Conservation (phyloP, 2,329 filamentous ascomycete genomes). For the Clonostachys sp. region DNA sequence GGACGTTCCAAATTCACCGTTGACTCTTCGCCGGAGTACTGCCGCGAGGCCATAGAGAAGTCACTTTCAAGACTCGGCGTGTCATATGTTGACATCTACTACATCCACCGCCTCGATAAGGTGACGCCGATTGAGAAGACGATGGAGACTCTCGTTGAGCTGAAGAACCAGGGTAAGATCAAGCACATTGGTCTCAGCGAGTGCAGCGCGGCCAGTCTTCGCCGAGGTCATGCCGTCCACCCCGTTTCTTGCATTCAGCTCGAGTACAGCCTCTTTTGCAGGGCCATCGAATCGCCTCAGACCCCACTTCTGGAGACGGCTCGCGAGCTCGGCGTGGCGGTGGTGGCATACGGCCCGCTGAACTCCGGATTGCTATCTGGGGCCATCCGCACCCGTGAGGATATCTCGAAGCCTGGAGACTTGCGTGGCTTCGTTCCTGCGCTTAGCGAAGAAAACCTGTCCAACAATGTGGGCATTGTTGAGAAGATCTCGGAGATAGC, state of each 20-base stretch:
- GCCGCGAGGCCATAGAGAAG: slow-evolving; percentile 10
- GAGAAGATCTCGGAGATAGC: neutral
- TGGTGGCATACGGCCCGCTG: slow-evolving; percentile 52
- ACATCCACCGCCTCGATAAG: slow-evolving; percentile 2
- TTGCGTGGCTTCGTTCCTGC: neutral
- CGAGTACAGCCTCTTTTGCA: slow-evolving; percentile 44
- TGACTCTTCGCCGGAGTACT: slow-evolving; percentile 14
- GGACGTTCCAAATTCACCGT: slow-evolving; percentile 2
- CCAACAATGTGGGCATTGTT: slow-evolving; percentile 1
- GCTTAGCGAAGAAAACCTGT: slow-evolving; percentile 1
- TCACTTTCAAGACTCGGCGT: slow-evolving; percentile 38
- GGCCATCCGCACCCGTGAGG: neutral
- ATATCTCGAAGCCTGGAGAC: neutral
- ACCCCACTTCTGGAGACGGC: slow-evolving; percentile 51
- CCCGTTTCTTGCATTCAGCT: slow-evolving; percentile 46
- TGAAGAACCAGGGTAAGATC: slow-evolving; percentile 46
- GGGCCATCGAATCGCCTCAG: slow-evolving; percentile 5
- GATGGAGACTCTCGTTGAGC: slow-evolving; percentile 35
- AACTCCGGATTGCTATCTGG: slow-evolving; percentile 48
- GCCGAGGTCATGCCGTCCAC: slow-evolving; percentile 43
- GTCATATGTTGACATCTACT: slow-evolving; percentile 43
- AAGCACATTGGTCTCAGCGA: slow-evolving; percentile 47
- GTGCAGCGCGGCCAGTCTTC: slow-evolving; percentile 36
- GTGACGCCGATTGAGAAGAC: slow-evolving; percentile 39
- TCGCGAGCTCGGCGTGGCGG: slow-evolving; percentile 47